Percentiles rank a stretch among this genome's conserved stretches.
phyloP scores from a whole-genome alignment of 225 moss, liverwort and hornwort genomes.

The Bryum argenteum region DNA sequence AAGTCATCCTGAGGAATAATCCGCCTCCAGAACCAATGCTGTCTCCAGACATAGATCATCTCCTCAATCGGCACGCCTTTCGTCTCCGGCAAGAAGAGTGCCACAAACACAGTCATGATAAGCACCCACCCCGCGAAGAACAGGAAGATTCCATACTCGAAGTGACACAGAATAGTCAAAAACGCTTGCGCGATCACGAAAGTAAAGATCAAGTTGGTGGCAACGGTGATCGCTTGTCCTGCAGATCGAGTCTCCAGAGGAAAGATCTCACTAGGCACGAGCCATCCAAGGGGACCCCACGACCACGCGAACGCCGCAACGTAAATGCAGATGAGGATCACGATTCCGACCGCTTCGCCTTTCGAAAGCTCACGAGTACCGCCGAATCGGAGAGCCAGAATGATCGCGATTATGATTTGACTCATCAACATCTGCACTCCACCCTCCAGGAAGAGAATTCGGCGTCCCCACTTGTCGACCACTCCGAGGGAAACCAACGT shows the following conservation, averaged over 20 bases:
- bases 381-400: constrained; percentile 22
- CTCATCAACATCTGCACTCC: constrained; percentile 24
- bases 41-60: constrained; percentile 32
- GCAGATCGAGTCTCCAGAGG: constrained; percentile 27
- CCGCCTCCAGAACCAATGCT: constrained; percentile 31
- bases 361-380: not conserved
- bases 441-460: constrained; percentile 26
- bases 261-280: constrained; percentile 32
- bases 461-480: constrained; percentile 23
- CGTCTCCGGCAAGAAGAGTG: constrained; percentile 32
- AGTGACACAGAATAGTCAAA: constrained; percentile 27
- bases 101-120: constrained; percentile 28
- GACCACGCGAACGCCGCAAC: constrained; percentile 32
- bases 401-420: constrained; percentile 23
- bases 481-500: constrained; percentile 16
- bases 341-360: constrained; percentile 16
- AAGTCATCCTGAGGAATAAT: constrained; percentile 23
- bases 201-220: constrained; percentile 24
- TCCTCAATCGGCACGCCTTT: constrained; percentile 35
- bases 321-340: constrained; percentile 17
- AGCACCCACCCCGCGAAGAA: constrained; percentile 34
- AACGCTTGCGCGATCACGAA: constrained; percentile 26
- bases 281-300: constrained; percentile 33
- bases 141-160: constrained; percentile 27
- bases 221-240: constrained; percentile 24